A percentile compares a stretch with the other conserved stretches of the same genome.
phyloP scores from a whole-genome alignment of 306 rosid species.

The Quercus dentata region DNA sequence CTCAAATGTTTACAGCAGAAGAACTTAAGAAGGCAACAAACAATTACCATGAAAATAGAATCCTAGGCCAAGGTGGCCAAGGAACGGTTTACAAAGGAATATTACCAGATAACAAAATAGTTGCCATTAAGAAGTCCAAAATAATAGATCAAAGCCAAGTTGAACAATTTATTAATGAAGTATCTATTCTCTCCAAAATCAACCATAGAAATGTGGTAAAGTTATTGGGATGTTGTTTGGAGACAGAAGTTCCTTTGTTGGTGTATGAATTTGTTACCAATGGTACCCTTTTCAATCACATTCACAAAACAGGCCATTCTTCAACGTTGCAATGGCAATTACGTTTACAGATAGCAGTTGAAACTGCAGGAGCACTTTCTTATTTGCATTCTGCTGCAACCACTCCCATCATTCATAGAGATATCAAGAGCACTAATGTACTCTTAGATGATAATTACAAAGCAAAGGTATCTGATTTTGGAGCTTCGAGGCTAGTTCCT shows the following conservation, averaged over 20 bases:
- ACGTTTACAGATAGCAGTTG: slow-evolving; percentile 34
- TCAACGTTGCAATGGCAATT: slow-evolving; percentile 22
- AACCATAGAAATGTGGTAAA: slow-evolving; percentile 44
- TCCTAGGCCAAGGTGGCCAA: slow-evolving; percentile 40
- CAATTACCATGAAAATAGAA: slow-evolving; percentile 20
- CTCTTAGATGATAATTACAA: slow-evolving; percentile 29
- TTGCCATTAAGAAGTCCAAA: slow-evolving; percentile 47
- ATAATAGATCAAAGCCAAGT: slow-evolving; percentile 29
- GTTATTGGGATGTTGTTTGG: slow-evolving; percentile 50
- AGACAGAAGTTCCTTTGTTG: slow-evolving; percentile 38
- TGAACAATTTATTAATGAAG: slow-evolving; percentile 45
- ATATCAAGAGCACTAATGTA: slow-evolving; percentile 44
- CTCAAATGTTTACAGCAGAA: slow-evolving; percentile 18
- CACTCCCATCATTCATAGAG: slow-evolving; percentile 42
- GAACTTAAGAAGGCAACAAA: slow-evolving; percentile 42
- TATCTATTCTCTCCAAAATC: slow-evolving; percentile 41
- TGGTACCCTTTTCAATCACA: slow-evolving; percentile 30
- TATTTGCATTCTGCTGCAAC: slow-evolving; percentile 40
- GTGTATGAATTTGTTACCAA: slow-evolving; percentile 43
- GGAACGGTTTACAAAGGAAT: slow-evolving; percentile 41
- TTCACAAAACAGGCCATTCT: slow-evolving; percentile 8
- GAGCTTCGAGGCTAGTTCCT: slow-evolving; percentile 43
- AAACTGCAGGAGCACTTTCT: slow-evolving; percentile 31
- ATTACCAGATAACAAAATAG: background rate
- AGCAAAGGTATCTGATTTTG: slow-evolving; percentile 48